Evolutionary conservation across 78 protist genomes (phyloP).

Genomic region (Isochrysis galbana): DNA sequence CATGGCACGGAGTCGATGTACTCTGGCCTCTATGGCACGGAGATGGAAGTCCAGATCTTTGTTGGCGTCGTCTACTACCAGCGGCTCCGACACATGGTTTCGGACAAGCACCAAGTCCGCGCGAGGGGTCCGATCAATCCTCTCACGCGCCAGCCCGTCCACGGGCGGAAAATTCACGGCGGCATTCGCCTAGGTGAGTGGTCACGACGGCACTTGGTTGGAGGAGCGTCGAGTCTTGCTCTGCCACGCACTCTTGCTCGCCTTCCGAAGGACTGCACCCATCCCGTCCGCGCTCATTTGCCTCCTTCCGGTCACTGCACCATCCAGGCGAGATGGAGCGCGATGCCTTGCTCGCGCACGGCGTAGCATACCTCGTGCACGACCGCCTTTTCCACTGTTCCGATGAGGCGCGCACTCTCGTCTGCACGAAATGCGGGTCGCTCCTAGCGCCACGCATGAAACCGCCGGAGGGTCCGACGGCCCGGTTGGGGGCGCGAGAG

Average conservation of each 20-base stretch:
- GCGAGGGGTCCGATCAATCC: slow-evolving; percentile 85
- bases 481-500: neutral
- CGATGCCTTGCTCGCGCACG: slow-evolving; percentile 96
- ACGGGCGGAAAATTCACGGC: slow-evolving; percentile 77
- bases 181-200: slow-evolving; percentile 93
- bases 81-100: slow-evolving; percentile 98
- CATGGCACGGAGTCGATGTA: slow-evolving; percentile 90
- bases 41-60: slow-evolving; percentile 88
- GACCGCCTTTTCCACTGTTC: slow-evolving; percentile 78
- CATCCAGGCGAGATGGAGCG: slow-evolving; percentile 99
- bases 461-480: neutral
- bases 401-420: neutral
- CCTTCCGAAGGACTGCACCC: no score
- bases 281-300: no score
- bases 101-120: slow-evolving; percentile 98
- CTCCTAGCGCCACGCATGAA: neutral
- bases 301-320: no score
- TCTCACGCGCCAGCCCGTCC: slow-evolving; percentile 95
- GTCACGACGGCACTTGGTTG: no score
- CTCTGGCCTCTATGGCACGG: slow-evolving; percentile 85
- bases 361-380: slow-evolving; percentile 81
- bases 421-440: slow-evolving; percentile 6
- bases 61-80: slow-evolving; percentile 96
- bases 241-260: no score
- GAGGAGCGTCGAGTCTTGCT: no score